These are phyloP conservation scores for Talaromyces borbonicus DNA, from an alignment of 495 filamentous ascomycete species.

Conservation along the genomic window DNA sequence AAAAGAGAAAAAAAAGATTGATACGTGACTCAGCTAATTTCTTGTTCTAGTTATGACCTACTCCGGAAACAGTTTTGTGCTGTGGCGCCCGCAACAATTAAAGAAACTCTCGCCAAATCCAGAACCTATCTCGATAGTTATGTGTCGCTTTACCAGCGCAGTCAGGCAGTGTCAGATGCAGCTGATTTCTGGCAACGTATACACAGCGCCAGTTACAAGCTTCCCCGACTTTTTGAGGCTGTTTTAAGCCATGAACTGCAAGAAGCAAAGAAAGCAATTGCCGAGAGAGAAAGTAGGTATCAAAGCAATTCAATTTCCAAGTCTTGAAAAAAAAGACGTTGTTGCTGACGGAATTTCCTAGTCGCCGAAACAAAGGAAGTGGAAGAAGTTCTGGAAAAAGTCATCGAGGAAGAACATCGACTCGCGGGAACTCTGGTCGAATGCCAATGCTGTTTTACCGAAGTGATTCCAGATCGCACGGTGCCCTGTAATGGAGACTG, in stretches of 20 bases:
- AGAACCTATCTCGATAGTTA: slow-evolving; percentile 3
- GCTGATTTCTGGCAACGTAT: slow-evolving; percentile 2
- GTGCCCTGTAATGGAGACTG: slow-evolving; percentile 52
- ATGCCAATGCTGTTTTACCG: slow-evolving; percentile 62
- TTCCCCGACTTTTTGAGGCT: background rate
- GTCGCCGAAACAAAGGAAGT: slow-evolving; percentile 22
- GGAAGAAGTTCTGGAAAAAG: slow-evolving; percentile 31
- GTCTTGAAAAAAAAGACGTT: background rate
- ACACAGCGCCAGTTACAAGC: background rate
- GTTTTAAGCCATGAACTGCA: slow-evolving; percentile 3
- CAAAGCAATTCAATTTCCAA: background rate
- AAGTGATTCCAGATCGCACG: slow-evolving; percentile 54
- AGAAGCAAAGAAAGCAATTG: slow-evolving; percentile 4
- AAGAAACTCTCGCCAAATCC: slow-evolving; percentile 8
- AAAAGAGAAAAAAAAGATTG: background rate
- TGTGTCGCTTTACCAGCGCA: background rate
- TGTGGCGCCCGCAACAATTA: slow-evolving; percentile 5
- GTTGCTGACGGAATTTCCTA: background rate
- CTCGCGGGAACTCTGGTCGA: slow-evolving; percentile 38
- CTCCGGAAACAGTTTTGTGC: slow-evolving; percentile 1
- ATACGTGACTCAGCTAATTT: background rate
- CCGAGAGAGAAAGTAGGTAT: slow-evolving; percentile 8
- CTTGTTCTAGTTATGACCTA: background rate
- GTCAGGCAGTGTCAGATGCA: background rate
- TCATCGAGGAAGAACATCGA: slow-evolving; percentile 34